phyloP scores from a whole-genome alignment of 1,139 yeast genomes.

The Spathaspora sp. region DNA sequence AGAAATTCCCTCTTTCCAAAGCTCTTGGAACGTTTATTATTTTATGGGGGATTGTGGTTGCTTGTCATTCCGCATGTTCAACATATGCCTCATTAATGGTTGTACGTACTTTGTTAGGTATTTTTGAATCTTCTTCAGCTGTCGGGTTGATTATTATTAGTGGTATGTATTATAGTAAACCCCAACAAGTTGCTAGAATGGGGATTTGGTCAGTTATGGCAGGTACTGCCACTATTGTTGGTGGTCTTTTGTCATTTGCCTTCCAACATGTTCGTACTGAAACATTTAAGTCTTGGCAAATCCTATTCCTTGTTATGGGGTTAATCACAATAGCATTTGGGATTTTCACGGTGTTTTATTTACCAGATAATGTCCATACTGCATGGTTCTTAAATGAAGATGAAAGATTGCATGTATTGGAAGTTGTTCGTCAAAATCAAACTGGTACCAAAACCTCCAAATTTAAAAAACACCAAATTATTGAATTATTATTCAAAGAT shows the following conservation, averaged over 20 bases:
- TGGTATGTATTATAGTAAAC: slow-evolving; percentile 43
- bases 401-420: slow-evolving; percentile 30
- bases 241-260: slow-evolving; percentile 41
- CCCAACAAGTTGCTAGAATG: slow-evolving; percentile 37
- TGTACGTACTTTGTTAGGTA: slow-evolving; percentile 40
- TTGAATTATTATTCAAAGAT: slow-evolving; percentile 33
- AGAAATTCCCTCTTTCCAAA: slow-evolving; percentile 39
- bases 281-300: slow-evolving; percentile 36
- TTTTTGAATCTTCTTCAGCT: slow-evolving; percentile 43
- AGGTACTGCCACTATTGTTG: slow-evolving; percentile 41
- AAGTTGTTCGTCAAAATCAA: slow-evolving; percentile 30
- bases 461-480: slow-evolving; percentile 27
- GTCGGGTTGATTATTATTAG: slow-evolving; percentile 44
- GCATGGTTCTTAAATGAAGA: slow-evolving; percentile 28
- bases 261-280: slow-evolving; percentile 37
- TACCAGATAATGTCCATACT: slow-evolving; percentile 34
- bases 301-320: slow-evolving; percentile 39
- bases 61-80: slow-evolving; percentile 33
- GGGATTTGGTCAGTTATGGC: slow-evolving; percentile 41
- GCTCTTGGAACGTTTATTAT: slow-evolving; percentile 36
- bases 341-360: slow-evolving; percentile 21
- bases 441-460: slow-evolving; percentile 31
- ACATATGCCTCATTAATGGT: slow-evolving; percentile 43
- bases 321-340: slow-evolving; percentile 35
- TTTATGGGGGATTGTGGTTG: slow-evolving; percentile 43